Percentiles rank a stretch among this genome's conserved stretches.
phyloP scores from a whole-genome alignment of 106 monocot species.

The Triglochin maritima region DNA sequence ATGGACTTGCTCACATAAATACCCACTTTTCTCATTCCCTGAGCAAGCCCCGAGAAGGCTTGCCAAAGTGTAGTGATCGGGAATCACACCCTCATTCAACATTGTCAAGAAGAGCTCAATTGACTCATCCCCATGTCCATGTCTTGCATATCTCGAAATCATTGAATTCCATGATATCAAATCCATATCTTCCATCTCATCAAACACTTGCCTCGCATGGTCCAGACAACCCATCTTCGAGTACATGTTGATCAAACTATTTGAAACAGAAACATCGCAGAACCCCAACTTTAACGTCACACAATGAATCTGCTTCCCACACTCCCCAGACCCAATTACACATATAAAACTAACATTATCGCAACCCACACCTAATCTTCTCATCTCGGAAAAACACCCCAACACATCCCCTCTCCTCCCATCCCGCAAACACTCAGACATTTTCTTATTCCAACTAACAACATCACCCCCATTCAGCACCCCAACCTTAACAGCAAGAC shows the following conservation, averaged over 20 bases:
- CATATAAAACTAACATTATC: conserved; percentile 48
- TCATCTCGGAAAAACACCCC: conserved; percentile 44
- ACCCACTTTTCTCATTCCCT: not conserved
- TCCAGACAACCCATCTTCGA: conserved; percentile 28
- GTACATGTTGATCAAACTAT: conserved; percentile 58
- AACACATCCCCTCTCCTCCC: conserved; percentile 20
- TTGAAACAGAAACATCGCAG: conserved; percentile 34
- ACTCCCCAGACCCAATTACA: conserved; percentile 17
- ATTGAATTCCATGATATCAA: conserved; percentile 71
- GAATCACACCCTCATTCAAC: conserved; percentile 23
- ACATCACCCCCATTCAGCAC: conserved; percentile 22
- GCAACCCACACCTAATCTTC: conserved; percentile 20
- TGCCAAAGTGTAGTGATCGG: conserved; percentile 53
- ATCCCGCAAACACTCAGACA: conserved; percentile 28
- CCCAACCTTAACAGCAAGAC: conserved; percentile 39
- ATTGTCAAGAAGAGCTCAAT: conserved; percentile 33
- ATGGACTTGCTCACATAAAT: conserved; percentile 43
- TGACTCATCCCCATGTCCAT: conserved; percentile 25
- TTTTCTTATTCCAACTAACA: conserved; percentile 34
- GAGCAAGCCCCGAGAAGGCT: conserved; percentile 41
- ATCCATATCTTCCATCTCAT: conserved; percentile 39
- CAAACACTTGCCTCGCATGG: conserved; percentile 34
- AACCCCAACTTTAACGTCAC: conserved; percentile 33
- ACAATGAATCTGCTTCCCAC: conserved; percentile 40
- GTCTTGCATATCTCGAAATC: conserved; percentile 34